These are phyloP conservation scores for Dianthus caryophyllus DNA, from an alignment of 148 eudicot species.

Conservation along the genomic window DNA sequence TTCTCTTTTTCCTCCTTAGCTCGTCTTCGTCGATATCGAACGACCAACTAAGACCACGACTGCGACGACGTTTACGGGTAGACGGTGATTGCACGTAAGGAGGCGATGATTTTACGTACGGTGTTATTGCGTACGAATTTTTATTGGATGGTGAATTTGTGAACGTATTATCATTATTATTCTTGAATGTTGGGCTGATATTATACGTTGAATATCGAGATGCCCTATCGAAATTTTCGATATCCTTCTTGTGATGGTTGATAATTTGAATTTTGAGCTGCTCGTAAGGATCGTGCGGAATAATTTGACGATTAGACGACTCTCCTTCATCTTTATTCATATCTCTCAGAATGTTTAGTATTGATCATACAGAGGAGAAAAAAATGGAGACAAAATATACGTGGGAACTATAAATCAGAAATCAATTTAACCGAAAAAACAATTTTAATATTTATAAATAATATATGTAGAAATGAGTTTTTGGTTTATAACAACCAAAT, in stretches of 20 bases:
- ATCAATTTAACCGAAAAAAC: background rate
- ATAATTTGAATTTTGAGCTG: slow-evolving; percentile 20
- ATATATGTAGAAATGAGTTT: background rate
- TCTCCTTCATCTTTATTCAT: slow-evolving; percentile 12
- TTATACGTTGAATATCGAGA: slow-evolving; percentile 12
- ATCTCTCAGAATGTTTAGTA: background rate
- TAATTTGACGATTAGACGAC: background rate
- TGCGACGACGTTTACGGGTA: background rate
- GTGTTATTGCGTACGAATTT: background rate
- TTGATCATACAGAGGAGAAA: background rate
- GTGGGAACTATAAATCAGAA: background rate
- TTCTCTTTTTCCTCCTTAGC: slow-evolving; percentile 30
- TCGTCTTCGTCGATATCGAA: slow-evolving; percentile 13
- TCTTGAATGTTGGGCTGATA: background rate
- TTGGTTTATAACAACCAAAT: slow-evolving; percentile 8
- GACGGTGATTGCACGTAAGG: background rate
- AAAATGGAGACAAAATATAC: background rate
- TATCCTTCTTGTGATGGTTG: slow-evolving; percentile 20
- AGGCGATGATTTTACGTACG: slow-evolving; percentile 6
- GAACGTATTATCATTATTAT: background rate
- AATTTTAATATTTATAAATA: background rate
- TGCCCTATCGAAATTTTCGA: slow-evolving; percentile 12
- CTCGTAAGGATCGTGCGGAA: background rate
- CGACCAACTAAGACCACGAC: background rate
- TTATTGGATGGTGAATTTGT: background rate